These are phyloP conservation scores for Chimonanthus praecox DNA, from an alignment of 164 flowering plant species.

Conservation along the genomic window DNA sequence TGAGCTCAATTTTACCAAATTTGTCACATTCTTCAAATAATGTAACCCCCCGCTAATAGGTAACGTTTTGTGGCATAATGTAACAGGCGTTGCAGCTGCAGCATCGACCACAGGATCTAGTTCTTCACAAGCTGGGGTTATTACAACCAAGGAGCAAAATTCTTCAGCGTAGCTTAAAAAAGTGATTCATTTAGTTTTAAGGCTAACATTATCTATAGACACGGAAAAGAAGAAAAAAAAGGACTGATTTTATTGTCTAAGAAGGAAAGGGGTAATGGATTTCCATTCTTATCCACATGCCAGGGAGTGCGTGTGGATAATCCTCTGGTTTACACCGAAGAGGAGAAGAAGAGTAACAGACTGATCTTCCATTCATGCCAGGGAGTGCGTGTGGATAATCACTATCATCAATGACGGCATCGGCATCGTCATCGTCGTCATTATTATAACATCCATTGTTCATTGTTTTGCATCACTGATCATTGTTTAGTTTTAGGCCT, in stretches of 20 bases:
- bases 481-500: constrained; percentile 14
- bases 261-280: constrained; percentile 5
- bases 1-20: background rate
- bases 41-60: background rate
- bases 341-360: constrained; percentile 2
- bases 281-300: constrained; percentile 5
- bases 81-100: constrained; percentile 26
- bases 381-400: constrained; percentile 13
- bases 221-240: constrained; percentile 3
- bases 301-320: background rate
- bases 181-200: constrained; percentile 9
- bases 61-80: constrained; percentile 7
- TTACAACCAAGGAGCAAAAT: constrained; percentile 30
- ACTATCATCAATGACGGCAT: constrained; percentile 9
- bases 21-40: background rate
- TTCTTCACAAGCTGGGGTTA: constrained; percentile 28
- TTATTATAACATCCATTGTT: constrained; percentile 20
- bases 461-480: constrained; percentile 12
- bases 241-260: background rate
- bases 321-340: background rate
- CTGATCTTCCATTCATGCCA: constrained; percentile 8
- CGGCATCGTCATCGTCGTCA: constrained; percentile 5
- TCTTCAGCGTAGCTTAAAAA: constrained; percentile 26
- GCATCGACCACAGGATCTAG: constrained; percentile 15
- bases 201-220: constrained; percentile 17